Conservation (phyloP, 345 rosid genomes). For the Rhodomyrtus tomentosa region DNA sequence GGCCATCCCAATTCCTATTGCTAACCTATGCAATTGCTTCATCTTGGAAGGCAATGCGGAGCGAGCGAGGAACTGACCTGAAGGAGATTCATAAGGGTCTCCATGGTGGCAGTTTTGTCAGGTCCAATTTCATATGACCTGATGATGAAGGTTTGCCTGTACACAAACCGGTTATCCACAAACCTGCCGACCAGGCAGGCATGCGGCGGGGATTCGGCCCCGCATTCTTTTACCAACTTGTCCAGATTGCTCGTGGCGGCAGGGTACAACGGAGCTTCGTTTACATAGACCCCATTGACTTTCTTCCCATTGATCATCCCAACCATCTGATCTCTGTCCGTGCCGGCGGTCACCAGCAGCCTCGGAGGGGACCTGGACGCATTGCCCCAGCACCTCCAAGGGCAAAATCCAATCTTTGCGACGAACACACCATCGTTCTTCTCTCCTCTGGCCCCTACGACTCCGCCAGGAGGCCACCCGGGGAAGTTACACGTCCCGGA, state of each 20-base stretch:
- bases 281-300: constrained; percentile 10
- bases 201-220: constrained; percentile 5
- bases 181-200: constrained; percentile 37
- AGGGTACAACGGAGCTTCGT: neutral
- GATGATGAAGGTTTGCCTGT: constrained; percentile 43
- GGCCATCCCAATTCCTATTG: neutral
- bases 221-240: neutral
- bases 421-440: neutral
- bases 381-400: neutral
- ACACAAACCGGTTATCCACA: constrained; percentile 38
- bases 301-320: constrained; percentile 1
- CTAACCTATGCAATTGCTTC: neutral
- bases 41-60: neutral
- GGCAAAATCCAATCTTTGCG: neutral
- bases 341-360: neutral
- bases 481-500: neutral
- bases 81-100: constrained; percentile 57
- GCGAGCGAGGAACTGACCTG: constrained; percentile 19
- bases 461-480: neutral
- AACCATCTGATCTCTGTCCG: neutral
- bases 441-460: neutral
- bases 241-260: neutral
- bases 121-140: constrained; percentile 68
- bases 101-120: constrained; percentile 64
- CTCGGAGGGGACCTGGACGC: neutral